These are phyloP conservation scores for Eutypella sp. DNA, from an alignment of 2,329 filamentous ascomycete species.

Conservation along the genomic window DNA sequence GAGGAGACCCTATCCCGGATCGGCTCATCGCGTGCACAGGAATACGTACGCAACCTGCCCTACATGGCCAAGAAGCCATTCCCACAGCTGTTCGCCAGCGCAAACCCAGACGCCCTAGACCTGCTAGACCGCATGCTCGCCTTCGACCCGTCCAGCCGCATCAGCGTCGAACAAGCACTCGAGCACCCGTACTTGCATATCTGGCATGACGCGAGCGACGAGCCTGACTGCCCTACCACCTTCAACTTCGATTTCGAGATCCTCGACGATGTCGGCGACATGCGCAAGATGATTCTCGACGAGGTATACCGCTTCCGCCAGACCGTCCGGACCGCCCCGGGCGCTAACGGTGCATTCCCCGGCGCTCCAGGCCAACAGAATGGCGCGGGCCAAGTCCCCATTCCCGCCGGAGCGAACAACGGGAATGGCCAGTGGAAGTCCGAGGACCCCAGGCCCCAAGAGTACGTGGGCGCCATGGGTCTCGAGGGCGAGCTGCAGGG, in stretches of 20 bases:
- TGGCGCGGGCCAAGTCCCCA: slow-evolving; percentile 43
- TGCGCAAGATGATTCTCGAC: slow-evolving; percentile 96
- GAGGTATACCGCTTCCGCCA: slow-evolving; percentile 85
- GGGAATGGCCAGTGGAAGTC: slow-evolving; percentile 49
- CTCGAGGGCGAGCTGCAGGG: slow-evolving; percentile 57
- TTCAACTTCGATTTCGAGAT: slow-evolving; percentile 99
- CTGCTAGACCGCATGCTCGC: slow-evolving; percentile 95
- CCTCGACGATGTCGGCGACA: slow-evolving; percentile 89
- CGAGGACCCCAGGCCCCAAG: slow-evolving; percentile 57
- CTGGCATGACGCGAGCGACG: slow-evolving; percentile 97
- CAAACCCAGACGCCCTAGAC: slow-evolving; percentile 93
- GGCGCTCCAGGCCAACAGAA: slow-evolving; percentile 31
- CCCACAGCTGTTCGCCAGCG: slow-evolving; percentile 81
- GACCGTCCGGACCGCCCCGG: slow-evolving; percentile 48
- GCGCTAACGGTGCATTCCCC: slow-evolving; percentile 19
- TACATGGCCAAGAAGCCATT: slow-evolving; percentile 94
- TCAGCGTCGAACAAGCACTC: slow-evolving; percentile 89
- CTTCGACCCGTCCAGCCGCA: slow-evolving; percentile 89
- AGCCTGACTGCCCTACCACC: slow-evolving; percentile 85
- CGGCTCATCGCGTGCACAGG: slow-evolving; percentile 89
- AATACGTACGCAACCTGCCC: slow-evolving; percentile 95
- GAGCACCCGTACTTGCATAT: slow-evolving; percentile 96
- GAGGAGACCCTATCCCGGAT: slow-evolving; percentile 92
- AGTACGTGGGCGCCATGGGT: slow-evolving; percentile 44
- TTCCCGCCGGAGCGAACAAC: slow-evolving; percentile 39